phyloP scores from a whole-genome alignment of 108 stramenopile species.

The Fragilaria radians region DNA sequence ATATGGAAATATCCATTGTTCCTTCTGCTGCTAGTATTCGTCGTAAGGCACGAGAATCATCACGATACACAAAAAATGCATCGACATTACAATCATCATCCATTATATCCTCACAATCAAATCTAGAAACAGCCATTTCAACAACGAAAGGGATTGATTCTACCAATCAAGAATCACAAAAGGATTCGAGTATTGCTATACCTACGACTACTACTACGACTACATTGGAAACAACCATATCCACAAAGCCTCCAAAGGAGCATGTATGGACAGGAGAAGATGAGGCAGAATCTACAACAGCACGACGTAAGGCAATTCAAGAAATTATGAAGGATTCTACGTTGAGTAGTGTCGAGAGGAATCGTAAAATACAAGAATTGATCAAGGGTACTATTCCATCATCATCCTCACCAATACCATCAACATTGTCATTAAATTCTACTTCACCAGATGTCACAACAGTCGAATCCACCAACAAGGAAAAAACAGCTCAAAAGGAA shows the following conservation, averaged over 20 bases:
- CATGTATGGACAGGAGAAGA: background rate
- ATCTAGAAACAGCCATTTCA: too few species aligned
- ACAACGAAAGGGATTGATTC: too few species aligned
- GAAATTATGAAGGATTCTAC: conserved; percentile 63
- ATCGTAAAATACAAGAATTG: conserved; percentile 55
- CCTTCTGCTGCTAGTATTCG: background rate
- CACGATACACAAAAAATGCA: background rate
- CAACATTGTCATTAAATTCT: background rate
- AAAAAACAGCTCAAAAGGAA: too few species aligned
- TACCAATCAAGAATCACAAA: too few species aligned
- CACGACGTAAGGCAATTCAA: conserved; percentile 68
- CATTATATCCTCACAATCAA: too few species aligned
- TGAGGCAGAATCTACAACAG: conserved; percentile 52
- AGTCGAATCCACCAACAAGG: too few species aligned
- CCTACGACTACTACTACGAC: conserved; percentile 1
- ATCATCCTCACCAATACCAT: background rate
- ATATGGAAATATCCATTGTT: background rate
- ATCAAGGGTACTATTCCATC: conserved; percentile 50
- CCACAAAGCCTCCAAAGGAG: background rate
- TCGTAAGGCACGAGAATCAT: background rate
- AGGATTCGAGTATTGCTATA: background rate
- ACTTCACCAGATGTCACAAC: background rate
- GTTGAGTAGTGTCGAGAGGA: conserved; percentile 51
- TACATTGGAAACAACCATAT: too few species aligned
- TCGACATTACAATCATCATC: too few species aligned